Evolutionary conservation across 1,284 basidiomycete genomes (phyloP).

Genomic region (Puccinia coronata): DNA sequence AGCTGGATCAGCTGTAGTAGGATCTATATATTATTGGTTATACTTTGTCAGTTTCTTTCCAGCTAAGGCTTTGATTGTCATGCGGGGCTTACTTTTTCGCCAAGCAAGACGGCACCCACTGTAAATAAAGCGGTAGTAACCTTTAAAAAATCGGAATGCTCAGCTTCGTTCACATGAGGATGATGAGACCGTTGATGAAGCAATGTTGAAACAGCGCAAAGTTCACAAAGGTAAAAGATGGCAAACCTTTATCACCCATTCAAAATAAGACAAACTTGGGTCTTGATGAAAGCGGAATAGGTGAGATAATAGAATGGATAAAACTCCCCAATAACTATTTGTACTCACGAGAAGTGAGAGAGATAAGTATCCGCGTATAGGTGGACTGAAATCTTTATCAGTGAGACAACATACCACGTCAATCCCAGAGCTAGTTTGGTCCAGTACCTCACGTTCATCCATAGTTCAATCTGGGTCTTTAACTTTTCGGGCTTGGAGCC

Average conservation of each 20-base stretch:
- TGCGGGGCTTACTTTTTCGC: conserved; percentile 64
- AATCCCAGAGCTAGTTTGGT: conserved; percentile 26
- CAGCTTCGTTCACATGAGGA: not conserved
- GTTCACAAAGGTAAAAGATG: not conserved
- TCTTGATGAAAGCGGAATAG: conserved; percentile 12
- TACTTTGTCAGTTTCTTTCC: not conserved
- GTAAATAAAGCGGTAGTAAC: conserved; percentile 65
- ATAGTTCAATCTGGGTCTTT: conserved; percentile 40
- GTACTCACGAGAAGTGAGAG: not conserved
- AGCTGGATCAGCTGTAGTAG: conserved; percentile 34
- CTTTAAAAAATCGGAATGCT: not conserved
- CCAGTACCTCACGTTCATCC: conserved; percentile 46
- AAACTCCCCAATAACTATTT: conserved; percentile 32
- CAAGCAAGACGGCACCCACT: conserved; percentile 66
- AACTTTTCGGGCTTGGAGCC: conserved; percentile 43
- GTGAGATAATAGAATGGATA: conserved; percentile 18
- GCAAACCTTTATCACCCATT: conserved; percentile 30
- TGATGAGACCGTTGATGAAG: not conserved
- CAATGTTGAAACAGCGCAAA: not conserved
- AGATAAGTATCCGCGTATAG: not conserved
- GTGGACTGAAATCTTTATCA: not conserved
- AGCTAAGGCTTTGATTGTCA: not conserved
- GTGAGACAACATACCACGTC: conserved; percentile 13
- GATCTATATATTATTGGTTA: conserved; percentile 4
- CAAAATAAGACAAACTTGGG: conserved; percentile 23